A percentile compares a stretch with the other conserved stretches of the same genome.
phyloP scores from a whole-genome alignment of 2,329 filamentous ascomycete genomes.

The Botrytis fragariae region DNA sequence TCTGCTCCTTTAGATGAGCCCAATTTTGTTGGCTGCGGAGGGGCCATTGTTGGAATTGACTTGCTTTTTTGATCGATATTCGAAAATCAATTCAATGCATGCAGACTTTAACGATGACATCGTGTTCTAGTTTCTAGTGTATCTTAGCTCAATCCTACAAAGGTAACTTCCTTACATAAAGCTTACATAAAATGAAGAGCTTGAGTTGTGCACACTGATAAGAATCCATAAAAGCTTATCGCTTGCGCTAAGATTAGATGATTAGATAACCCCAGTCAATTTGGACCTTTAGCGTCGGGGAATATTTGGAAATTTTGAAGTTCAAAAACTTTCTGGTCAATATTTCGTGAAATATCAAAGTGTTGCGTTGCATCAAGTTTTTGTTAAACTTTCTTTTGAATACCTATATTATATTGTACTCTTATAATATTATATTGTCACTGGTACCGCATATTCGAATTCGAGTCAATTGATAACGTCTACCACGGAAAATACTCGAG shows the following conservation, averaged over 20 bases:
- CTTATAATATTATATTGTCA: background rate
- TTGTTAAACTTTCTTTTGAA: background rate
- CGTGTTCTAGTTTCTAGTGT: constrained; percentile 5
- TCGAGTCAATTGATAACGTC: background rate
- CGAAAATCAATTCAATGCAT: background rate
- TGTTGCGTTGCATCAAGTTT: background rate
- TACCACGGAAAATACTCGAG: background rate
- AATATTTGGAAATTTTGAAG: constrained; percentile 17
- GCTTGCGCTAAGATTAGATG: constrained; percentile 5
- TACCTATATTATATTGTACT: background rate
- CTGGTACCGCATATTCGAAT: background rate
- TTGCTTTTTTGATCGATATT: background rate
- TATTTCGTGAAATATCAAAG: background rate
- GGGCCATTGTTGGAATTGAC: constrained; percentile 10
- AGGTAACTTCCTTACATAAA: background rate
- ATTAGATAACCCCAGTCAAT: background rate
- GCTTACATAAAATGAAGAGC: background rate
- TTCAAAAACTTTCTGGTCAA: constrained; percentile 10
- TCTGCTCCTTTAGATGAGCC: constrained; percentile 1
- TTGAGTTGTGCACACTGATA: background rate
- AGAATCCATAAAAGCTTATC: background rate
- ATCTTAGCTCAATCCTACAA: background rate
- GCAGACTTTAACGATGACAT: constrained; percentile 6
- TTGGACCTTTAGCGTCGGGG: background rate
- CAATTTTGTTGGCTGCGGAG: background rate